phyloP scores from a whole-genome alignment of 1,284 basidiomycete species.

The Boletus sp. region DNA sequence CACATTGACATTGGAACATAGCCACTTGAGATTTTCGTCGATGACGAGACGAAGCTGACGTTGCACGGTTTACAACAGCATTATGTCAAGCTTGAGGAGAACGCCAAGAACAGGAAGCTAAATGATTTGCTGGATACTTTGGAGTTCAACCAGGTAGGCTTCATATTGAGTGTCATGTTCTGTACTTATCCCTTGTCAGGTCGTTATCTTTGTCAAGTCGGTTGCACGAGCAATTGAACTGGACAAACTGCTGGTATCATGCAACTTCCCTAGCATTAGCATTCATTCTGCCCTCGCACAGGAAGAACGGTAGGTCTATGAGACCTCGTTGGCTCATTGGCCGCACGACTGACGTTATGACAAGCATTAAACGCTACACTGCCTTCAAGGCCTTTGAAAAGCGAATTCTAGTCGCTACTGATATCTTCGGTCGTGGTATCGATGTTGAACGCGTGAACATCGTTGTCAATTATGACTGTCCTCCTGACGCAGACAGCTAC shows the following conservation, averaged over 20 bases:
- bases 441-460: slow-evolving; percentile 98
- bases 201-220: slow-evolving; percentile 99
- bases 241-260: slow-evolving; percentile 93
- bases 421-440: slow-evolving; percentile 96
- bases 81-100: slow-evolving; percentile 95
- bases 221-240: slow-evolving; percentile 95
- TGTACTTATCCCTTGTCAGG: slow-evolving; percentile 45
- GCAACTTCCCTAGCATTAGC: slow-evolving; percentile 97
- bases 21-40: slow-evolving; percentile 99
- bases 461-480: slow-evolving; percentile 94
- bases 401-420: slow-evolving; percentile 95
- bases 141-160: slow-evolving; percentile 93
- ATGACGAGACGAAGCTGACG: slow-evolving; percentile 98
- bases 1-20: slow-evolving; percentile 34
- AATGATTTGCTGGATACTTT: slow-evolving; percentile 95
- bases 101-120: slow-evolving; percentile 94
- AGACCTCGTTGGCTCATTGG: background rate
- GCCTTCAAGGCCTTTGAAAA: slow-evolving; percentile 99
- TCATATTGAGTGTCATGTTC: background rate
- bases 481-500: slow-evolving; percentile 96
- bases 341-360: slow-evolving; percentile 5
- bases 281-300: slow-evolving; percentile 95
- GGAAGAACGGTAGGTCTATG: slow-evolving; percentile 80
- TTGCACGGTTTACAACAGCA: slow-evolving; percentile 99
- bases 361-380: slow-evolving; percentile 92